Percentiles rank a stretch among this genome's conserved stretches.
Evolutionary conservation across 768 basidiomycete genomes (phyloP).

Genomic region (Phallus indusiatus): DNA sequence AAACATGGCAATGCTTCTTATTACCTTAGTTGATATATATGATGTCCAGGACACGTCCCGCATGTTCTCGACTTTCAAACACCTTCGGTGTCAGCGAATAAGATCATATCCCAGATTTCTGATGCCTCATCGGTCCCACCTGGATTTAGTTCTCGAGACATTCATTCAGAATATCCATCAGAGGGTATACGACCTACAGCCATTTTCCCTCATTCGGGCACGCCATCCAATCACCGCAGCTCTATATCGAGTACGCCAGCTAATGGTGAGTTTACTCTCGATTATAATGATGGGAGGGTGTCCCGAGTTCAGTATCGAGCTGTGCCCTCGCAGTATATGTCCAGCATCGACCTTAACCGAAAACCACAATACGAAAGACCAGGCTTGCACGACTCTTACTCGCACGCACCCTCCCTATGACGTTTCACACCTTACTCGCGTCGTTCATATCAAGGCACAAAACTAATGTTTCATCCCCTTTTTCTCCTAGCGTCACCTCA

Average conservation of each 20-base stretch:
- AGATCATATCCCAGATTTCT: background rate
- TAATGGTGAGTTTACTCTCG: slow-evolving; percentile 59
- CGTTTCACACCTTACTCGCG: slow-evolving; percentile 25
- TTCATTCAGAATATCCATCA: slow-evolving; percentile 19
- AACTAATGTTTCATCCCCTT: slow-evolving; percentile 20
- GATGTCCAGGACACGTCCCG: slow-evolving; percentile 1
- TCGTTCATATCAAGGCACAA: slow-evolving; percentile 12
- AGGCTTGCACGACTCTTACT: slow-evolving; percentile 1
- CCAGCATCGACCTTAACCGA: slow-evolving; percentile 57
- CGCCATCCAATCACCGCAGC: slow-evolving; percentile 18
- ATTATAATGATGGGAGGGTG: slow-evolving; percentile 63
- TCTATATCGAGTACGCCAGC: slow-evolving; percentile 30
- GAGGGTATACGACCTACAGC: slow-evolving; percentile 6
- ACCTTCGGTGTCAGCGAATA: background rate
- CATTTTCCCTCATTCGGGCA: slow-evolving; percentile 15
- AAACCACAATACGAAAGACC: background rate
- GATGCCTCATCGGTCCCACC: slow-evolving; percentile 37
- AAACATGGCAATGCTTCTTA: background rate
- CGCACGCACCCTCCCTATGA: slow-evolving; percentile 15
- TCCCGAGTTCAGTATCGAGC: slow-evolving; percentile 78
- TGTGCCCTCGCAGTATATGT: slow-evolving; percentile 86
- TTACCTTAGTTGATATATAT: background rate
- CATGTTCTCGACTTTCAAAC: background rate
- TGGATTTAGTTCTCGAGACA: slow-evolving; percentile 40
- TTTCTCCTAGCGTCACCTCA: slow-evolving; percentile 32